Percentiles rank a stretch among this genome's conserved stretches.
These are phyloP conservation scores for Suhomyces taliae DNA, from an alignment of 1,139 yeast genomes.

Conservation along the genomic window DNA sequence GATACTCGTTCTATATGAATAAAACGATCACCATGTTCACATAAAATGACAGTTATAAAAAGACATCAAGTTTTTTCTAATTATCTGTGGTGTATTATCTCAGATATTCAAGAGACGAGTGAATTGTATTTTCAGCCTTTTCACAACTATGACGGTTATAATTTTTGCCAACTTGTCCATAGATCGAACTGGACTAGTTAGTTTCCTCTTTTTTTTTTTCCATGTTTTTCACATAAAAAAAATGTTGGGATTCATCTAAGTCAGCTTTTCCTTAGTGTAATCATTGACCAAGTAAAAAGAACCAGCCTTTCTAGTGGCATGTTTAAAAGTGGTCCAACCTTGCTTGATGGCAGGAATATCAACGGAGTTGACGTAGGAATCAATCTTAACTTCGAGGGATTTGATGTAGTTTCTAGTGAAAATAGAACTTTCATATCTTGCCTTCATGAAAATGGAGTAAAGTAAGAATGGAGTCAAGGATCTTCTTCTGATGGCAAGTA, in stretches of 20 bases:
- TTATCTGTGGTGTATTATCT: no score
- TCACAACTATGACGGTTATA: no score
- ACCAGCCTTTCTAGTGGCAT: conserved; percentile 38
- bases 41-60: no score
- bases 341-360: conserved; percentile 62
- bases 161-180: no score
- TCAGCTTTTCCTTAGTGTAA: conserved; percentile 29
- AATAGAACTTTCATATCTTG: conserved; percentile 74
- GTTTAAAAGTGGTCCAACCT: conserved; percentile 61
- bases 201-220: no score
- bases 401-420: conserved; percentile 73
- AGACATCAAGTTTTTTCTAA: no score
- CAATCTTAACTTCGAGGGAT: conserved; percentile 69
- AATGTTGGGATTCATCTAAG: not conserved
- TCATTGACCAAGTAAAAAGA: conserved; percentile 35
- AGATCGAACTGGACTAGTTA: no score
- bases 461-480: conserved; percentile 61
- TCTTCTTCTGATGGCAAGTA: conserved; percentile 62
- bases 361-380: conserved; percentile 55
- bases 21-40: no score
- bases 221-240: not conserved
- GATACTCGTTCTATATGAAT: not conserved
- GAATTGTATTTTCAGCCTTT: no score
- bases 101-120: no score
- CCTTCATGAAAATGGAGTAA: conserved; percentile 68